Base-by-base conservation (phyloP, 768 basidiomycete genomes). In the Termitomyces sp. region DNA sequence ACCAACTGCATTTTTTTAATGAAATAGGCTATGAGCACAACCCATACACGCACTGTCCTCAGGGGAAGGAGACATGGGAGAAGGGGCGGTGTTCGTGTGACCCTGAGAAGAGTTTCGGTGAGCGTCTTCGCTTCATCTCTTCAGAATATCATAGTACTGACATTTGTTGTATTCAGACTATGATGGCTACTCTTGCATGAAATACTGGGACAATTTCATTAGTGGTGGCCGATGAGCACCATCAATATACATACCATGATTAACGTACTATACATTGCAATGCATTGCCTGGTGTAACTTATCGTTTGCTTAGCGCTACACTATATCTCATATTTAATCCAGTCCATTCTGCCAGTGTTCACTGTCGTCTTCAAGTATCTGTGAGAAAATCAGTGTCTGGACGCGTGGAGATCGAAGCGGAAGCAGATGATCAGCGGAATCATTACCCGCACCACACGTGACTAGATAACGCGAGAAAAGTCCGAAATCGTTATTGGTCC, bases 11-110 rank as follows among this genome's bases (percentile, higher is more conserved):
- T 65, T 92, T 88, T 70, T 94, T 94, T 68, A 72, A 76, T 50
- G 88, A 94, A 63, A 92, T 94, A 26, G 92, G 92, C 1, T 94
- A 93, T 70, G 76, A 82, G 56, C 91, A 93, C 61, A 80, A 85
- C 42, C 87, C 88, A 3, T 92, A 85, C 73, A 82, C 84, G 58
- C 87, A 88, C 60, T 88, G 91, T 68, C 83, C 84, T 0, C 72
- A 77, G 61, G 73, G 72, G 2, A 72, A 74, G 6, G 65, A 71
- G 22, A 58, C 68, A 16, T 85, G 85, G 73, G 67, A 73, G 18
- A 74, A 75, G 57, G 83, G 83, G 0, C 77, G 77, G 62, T 91
- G 90, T 66, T 81, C 80, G 66, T 91, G 89, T 64, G 77, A 84
- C 64, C 77, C 72, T 40, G 62, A 61, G 26, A 75, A 80, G 48